Base-by-base conservation (phyloP, 1,284 basidiomycete genomes). In the Violaceomyces palustris region DNA sequence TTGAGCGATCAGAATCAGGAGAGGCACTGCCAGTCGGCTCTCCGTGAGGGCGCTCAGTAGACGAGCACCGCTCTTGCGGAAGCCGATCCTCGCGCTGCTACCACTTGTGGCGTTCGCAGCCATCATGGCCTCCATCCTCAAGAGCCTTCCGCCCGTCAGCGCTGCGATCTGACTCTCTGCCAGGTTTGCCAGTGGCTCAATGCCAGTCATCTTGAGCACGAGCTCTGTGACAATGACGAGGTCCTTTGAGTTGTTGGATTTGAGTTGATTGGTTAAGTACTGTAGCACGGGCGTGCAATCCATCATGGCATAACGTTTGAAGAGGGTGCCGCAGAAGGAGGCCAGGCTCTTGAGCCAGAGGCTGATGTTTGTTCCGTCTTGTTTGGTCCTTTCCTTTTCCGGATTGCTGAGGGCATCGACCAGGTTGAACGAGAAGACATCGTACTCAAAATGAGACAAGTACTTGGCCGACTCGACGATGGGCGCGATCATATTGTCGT, bases 131-230 rank as follows among this genome's bases (percentile, higher is more conserved):
- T 98, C 94, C 36, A 85, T 84, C 30, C 89, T 83, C 50, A 99
- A 79, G 26, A 83, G 80, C 1, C 86, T 84, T 0, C 94, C 94
- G 42, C 92, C 89, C 3, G 87, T 86, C 80, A 94, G 89, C 1
- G 88, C 88, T 25, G 80, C 75, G 35, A 98, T 82, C 73, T 98
- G 92, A 0, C 83, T 79, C 54, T 94, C 88, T 1, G 89, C 88
- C 33, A 97, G 78, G 71, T 72, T 69, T 35, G 60, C 63, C n/a
- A 70, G 37, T 15, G 67, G 67, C 47, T 96, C 87, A 53, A 96
- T 88, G 4, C 88, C 91, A 4, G 88, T 85, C 89, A 97, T 96
- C 72, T 91, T 88, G 78, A 84, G 86, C 45, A 98, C 87, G 40
- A 99, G 77, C 69, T 96, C 91, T 33, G 87, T 83, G 18, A 99